Evolutionary conservation across 257 asterid genomes (phyloP).

Genomic region (Petrea volubilis): DNA sequence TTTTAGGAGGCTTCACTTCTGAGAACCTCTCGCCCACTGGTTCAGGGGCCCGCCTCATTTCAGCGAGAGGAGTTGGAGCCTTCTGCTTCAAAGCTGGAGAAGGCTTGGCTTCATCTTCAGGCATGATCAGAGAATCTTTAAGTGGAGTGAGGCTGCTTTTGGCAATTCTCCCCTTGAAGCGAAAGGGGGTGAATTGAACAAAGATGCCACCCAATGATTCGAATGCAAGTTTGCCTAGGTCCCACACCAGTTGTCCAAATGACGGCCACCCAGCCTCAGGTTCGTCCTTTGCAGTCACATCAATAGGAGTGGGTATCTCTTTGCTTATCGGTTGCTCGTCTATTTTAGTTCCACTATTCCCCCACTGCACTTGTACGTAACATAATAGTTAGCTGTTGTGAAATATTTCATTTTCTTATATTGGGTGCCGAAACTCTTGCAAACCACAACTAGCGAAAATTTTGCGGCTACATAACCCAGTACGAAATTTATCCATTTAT

Average conservation of each 20-base stretch:
- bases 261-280: constrained; percentile 90
- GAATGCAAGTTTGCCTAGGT: constrained; percentile 60
- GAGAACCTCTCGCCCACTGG: constrained; percentile 46
- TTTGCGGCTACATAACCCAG: background rate
- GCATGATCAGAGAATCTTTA: constrained; percentile 82
- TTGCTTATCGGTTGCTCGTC: constrained; percentile 46
- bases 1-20: constrained; percentile 64
- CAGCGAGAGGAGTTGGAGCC: constrained; percentile 56
- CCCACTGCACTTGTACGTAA: constrained; percentile 47
- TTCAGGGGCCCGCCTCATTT: constrained; percentile 55
- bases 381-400: background rate
- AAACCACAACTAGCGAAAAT: background rate
- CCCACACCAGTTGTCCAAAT: constrained; percentile 74
- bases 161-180: constrained; percentile 29
- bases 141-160: constrained; percentile 72
- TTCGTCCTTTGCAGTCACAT: constrained; percentile 50
- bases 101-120: constrained; percentile 73
- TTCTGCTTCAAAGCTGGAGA: constrained; percentile 56
- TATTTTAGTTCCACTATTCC: constrained; percentile 28
- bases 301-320: constrained; percentile 44
- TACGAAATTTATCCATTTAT: background rate
- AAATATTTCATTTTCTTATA: background rate
- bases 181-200: constrained; percentile 48
- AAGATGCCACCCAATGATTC: constrained; percentile 59
- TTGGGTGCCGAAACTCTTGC: background rate